Conservation (phyloP, 116 monocot genomes). For the Phalaenopsis hybrid region DNA sequence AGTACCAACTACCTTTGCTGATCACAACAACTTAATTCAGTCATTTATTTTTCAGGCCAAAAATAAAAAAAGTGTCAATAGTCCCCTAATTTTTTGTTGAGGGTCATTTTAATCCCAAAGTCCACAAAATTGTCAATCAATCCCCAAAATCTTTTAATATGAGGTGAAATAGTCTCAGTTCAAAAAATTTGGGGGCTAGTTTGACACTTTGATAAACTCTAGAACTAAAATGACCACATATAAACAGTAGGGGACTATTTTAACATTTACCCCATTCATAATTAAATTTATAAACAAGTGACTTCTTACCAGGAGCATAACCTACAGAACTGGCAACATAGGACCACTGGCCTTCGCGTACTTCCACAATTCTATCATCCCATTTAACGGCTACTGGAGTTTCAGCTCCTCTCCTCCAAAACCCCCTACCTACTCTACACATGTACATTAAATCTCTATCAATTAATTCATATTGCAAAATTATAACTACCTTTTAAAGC, state of each 20-base stretch:
- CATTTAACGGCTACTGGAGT: slow-evolving; percentile 65
- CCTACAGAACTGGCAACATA: slow-evolving; percentile 87
- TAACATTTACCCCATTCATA: no score
- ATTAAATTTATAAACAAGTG: background rate
- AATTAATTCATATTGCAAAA: slow-evolving; percentile 1
- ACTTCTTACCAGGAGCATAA: slow-evolving; percentile 55
- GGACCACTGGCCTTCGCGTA: slow-evolving; percentile 84
- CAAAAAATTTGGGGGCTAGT: no score
- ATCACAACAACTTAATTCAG: background rate
- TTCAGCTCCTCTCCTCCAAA: slow-evolving; percentile 98
- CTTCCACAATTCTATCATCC: slow-evolving; percentile 78
- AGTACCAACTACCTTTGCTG: slow-evolving; percentile 73
- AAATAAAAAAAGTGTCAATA: no score
- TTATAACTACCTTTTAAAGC: background rate
- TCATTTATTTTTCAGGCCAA: background rate
- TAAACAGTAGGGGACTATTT: no score
- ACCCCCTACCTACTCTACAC: slow-evolving; percentile 88
- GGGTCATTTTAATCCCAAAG: no score
- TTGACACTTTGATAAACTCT: no score
- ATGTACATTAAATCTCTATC: slow-evolving; percentile 13
- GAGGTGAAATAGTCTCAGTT: no score
- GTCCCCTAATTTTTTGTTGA: no score
- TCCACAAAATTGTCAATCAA: no score
- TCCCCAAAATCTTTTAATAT: no score
- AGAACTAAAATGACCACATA: no score